These are phyloP conservation scores for Volvox reticuliferus DNA, from an alignment of 139 green algal species.

Conservation along the genomic window DNA sequence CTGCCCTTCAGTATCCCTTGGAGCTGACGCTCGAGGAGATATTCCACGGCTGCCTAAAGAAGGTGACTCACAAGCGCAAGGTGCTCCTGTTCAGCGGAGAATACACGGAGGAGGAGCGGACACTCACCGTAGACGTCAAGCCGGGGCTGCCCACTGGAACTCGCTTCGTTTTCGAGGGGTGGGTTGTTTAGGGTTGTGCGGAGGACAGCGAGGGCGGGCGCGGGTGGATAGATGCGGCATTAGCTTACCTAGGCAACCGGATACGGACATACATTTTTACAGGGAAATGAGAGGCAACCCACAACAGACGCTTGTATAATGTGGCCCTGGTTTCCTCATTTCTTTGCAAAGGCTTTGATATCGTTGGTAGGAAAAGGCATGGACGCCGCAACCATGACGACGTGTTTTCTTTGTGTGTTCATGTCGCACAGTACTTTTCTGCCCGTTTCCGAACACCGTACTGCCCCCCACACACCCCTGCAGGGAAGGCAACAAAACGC, in stretches of 20 bases:
- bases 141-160: constrained; percentile 78
- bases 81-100: constrained; percentile 60
- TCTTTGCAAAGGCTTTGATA: too few species aligned
- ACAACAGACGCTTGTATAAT: too few species aligned
- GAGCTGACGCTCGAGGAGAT: constrained; percentile 81
- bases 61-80: constrained; percentile 74
- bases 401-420: too few species aligned
- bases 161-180: constrained; percentile 83
- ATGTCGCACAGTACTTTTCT: too few species aligned
- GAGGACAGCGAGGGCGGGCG: not conserved
- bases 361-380: too few species aligned
- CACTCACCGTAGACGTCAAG: constrained; percentile 74
- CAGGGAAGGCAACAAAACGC: constrained; percentile 79
- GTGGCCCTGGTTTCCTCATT: too few species aligned
- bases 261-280: too few species aligned
- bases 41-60: constrained; percentile 80
- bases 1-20: constrained; percentile 66
- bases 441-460: too few species aligned
- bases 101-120: constrained; percentile 64
- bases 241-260: too few species aligned
- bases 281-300: too few species aligned
- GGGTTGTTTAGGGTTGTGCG: not conserved
- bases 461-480: not conserved
- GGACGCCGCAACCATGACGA: too few species aligned
- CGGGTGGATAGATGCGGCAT: not conserved